Evolutionary conservation across 2,329 filamentous ascomycete species (phyloP), one percentile per base, ranked within the genome.

Genomic region (Penicillium occitanis): DNA sequence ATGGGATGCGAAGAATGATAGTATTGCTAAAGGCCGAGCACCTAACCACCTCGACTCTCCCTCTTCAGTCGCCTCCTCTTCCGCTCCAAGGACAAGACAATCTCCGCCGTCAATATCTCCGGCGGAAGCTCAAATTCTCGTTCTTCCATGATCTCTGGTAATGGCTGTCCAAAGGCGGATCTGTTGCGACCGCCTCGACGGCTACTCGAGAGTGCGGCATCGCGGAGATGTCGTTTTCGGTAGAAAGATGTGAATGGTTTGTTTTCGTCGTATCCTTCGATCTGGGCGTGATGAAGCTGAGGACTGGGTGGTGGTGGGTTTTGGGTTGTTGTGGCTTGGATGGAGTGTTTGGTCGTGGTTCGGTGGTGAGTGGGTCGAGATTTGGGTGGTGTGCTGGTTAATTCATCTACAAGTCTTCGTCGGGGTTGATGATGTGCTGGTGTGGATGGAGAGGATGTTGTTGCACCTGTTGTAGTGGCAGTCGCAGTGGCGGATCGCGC

Each of bases 221-320:
- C 91, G 30, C 94, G 89, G 68, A 94, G 85, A 73, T 96, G 89
- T 28, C 86, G 88, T 78, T 95, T 93, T 19, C 85, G 78, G 75
- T 93, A 98, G 80, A 97, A 97, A 0, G 92, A 96, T n/a, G 83
- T 90, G 74, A 97, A 93, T 44, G 91, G 90, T 66, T 84, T 86
- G 28, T 42, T 25, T 30, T 64, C 61, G 22, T 60, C 48, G 28
- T 66, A 40, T 63, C 35, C 28, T 50, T 35, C 53, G 1, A 33
- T n/a, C 22, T 35, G 17, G 7, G 40, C 3, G 25, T 42, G 33
- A 25, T 42, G n/a, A 6, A 13, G 7, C 3, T 57, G 53, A 25
- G 53, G n/a, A 25, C n/a, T 37, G 2, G 35, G 5, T 19, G 33
- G 6, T 22, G 53, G 53, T 11, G 11, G 13, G 33, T 37, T 13